Evolutionary conservation across 768 basidiomycete species (phyloP).

Genomic region (Lentinula boryana): DNA sequence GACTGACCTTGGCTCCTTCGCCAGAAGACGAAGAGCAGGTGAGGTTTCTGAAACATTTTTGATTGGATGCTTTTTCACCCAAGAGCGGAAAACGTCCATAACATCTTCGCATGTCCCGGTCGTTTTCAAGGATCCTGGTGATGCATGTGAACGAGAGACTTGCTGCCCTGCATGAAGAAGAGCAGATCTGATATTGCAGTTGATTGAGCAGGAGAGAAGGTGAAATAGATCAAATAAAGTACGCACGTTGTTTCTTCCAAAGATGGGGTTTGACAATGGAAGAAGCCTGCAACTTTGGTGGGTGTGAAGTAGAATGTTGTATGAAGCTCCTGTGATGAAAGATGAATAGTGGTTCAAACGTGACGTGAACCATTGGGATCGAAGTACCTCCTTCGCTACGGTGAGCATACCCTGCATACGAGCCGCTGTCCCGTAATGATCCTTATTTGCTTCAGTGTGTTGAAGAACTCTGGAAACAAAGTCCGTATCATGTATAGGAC

Average conservation of each 20-base stretch:
- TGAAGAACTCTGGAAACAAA: conserved; percentile 74
- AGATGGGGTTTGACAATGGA: conserved; percentile 76
- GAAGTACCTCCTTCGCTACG: conserved; percentile 78
- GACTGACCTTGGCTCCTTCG: conserved; percentile 60
- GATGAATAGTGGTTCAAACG: neutral
- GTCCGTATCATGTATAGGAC: conserved; percentile 68
- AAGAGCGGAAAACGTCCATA: conserved; percentile 81
- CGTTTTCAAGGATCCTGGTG: conserved; percentile 88
- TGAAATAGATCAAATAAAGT: neutral
- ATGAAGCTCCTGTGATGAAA: conserved; percentile 55
- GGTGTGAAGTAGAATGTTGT: conserved; percentile 88
- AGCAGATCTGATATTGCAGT: conserved; percentile 61
- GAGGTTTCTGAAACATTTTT: conserved; percentile 74
- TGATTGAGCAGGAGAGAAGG: conserved; percentile 3
- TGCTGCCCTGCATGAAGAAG: conserved; percentile 80
- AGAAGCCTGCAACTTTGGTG: conserved; percentile 67
- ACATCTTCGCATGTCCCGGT: conserved; percentile 65
- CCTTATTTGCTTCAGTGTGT: conserved; percentile 58
- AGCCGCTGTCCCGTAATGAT: conserved; percentile 67
- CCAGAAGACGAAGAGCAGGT: conserved; percentile 64
- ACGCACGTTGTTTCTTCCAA: conserved; percentile 72
- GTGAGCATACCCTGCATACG: conserved; percentile 97
- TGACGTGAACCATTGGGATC: neutral
- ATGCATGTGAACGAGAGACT: conserved; percentile 89
- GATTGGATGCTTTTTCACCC: conserved; percentile 78